Percentiles rank a stretch among this genome's conserved stretches.
Conservation (phyloP, 306 rosid genomes). For the Sphenostylis stenocarpa region DNA sequence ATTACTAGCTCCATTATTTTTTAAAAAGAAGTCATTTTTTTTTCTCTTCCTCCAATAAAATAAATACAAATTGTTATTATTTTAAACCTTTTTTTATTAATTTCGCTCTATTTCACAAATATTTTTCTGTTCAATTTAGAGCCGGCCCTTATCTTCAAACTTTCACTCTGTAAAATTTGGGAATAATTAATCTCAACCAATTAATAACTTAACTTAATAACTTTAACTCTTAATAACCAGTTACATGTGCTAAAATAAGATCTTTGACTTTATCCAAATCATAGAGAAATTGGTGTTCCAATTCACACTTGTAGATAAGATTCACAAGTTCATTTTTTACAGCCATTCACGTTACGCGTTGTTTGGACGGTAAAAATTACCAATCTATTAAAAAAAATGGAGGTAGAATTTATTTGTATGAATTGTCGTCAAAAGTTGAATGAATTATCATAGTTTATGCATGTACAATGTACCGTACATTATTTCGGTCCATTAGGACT, state of each 20-base stretch:
- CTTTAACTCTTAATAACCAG: not conserved
- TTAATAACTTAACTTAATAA: not conserved
- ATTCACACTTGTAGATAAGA: conserved; percentile 31
- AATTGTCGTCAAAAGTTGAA: conserved; percentile 14
- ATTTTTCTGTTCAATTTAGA: not conserved
- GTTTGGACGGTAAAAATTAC: conserved; percentile 9
- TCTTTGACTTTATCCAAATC: conserved; percentile 20
- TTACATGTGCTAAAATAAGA: conserved; percentile 15
- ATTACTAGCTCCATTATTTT: not conserved
- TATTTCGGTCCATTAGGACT: conserved; percentile 38
- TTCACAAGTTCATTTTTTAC: conserved; percentile 15
- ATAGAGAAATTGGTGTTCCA: not conserved
- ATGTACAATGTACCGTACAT: conserved; percentile 24
- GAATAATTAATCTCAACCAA: not conserved
- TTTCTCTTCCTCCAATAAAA: no score
- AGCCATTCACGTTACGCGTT: conserved; percentile 10
- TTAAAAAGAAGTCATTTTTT: not conserved
- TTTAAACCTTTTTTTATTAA: no score
- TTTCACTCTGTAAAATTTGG: not conserved
- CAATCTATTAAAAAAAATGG: conserved; percentile 1
- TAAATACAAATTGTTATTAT: no score
- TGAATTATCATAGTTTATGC: not conserved
- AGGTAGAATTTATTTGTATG: no score
- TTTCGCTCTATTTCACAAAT: not conserved
- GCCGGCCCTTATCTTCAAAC: conserved; percentile 30